A percentile compares a stretch with the other conserved stretches of the same genome.
These are phyloP conservation scores for Murraya paniculata DNA, from an alignment of 345 rosid species.

Conservation along the genomic window DNA sequence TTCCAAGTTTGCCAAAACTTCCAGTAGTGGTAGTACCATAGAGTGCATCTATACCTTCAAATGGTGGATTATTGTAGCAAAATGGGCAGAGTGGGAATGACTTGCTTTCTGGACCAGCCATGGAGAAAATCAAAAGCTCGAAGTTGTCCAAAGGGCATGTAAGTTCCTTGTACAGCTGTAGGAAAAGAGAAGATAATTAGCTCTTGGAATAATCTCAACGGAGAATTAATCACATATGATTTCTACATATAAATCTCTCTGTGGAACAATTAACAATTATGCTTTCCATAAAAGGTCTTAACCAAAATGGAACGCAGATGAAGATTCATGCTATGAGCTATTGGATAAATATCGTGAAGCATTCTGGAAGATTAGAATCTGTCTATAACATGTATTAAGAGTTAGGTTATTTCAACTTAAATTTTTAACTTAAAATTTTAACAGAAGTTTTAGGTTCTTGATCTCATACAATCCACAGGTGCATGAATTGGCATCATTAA, in stretches of 20 bases:
- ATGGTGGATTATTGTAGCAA: conserved; percentile 92
- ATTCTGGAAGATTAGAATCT: background rate
- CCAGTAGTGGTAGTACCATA: conserved; percentile 45
- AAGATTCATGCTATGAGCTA: background rate
- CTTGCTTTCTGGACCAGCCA: conserved; percentile 94
- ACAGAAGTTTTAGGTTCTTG: too few species aligned
- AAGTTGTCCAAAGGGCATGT: conserved; percentile 91
- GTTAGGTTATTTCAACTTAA: too few species aligned
- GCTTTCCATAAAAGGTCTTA: background rate
- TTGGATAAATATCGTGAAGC: background rate
- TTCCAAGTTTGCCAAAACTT: conserved; percentile 48
- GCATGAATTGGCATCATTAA: too few species aligned
- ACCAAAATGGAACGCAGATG: background rate
- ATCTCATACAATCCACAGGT: too few species aligned
- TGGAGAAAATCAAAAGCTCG: conserved; percentile 84
- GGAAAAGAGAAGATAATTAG: conserved; percentile 5
- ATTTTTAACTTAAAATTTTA: too few species aligned
- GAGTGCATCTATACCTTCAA: conserved; percentile 73
- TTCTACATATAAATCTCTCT: background rate
- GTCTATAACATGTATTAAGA: background rate
- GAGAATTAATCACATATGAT: background rate
- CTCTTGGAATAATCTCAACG: background rate
- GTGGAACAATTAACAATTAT: background rate
- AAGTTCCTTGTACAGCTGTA: conserved; percentile 91
- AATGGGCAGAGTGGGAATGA: conserved; percentile 90